Conservation (phyloP, 805 yeast species). For the Wickerhamiella spandovensis region DNA sequence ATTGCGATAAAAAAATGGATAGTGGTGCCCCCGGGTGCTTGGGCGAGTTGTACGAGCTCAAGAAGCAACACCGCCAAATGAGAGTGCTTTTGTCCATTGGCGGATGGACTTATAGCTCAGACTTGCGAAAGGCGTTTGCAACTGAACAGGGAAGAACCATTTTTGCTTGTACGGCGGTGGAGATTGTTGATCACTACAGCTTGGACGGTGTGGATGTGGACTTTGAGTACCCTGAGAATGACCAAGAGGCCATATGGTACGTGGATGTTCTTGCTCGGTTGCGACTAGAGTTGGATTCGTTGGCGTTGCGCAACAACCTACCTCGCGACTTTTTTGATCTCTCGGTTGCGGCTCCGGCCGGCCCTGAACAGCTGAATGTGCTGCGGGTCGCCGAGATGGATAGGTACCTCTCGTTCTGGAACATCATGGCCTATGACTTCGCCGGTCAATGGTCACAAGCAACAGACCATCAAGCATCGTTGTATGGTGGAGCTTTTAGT, state of each 20-base stretch:
- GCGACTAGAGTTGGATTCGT: slow-evolving; percentile 28
- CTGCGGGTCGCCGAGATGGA: slow-evolving; percentile 45
- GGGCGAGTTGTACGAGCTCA: slow-evolving; percentile 37
- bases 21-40: slow-evolving; percentile 33
- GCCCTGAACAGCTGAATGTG: slow-evolving; percentile 30
- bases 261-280: slow-evolving; percentile 31
- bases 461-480: slow-evolving; percentile 60
- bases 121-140: slow-evolving; percentile 34
- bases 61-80: slow-evolving; percentile 28
- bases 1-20: slow-evolving; percentile 27
- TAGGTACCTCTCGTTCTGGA: slow-evolving; percentile 51
- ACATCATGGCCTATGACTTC: slow-evolving; percentile 86
- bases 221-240: slow-evolving; percentile 73
- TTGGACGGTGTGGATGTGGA: slow-evolving; percentile 90
- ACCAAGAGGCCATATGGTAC: slow-evolving; percentile 33
- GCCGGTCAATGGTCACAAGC: slow-evolving; percentile 59
- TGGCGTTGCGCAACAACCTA: slow-evolving; percentile 24
- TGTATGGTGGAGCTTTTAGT: slow-evolving; percentile 35
- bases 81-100: slow-evolving; percentile 68
- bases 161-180: slow-evolving; percentile 40
- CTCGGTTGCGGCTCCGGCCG: slow-evolving; percentile 70
- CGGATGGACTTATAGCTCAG: slow-evolving; percentile 49
- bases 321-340: slow-evolving; percentile 31
- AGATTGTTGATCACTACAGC: slow-evolving; percentile 38
- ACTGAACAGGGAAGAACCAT: slow-evolving; percentile 27